Evolutionary conservation across 768 basidiomycete genomes (phyloP).

Genomic region (Fibroporia radiculosa): DNA sequence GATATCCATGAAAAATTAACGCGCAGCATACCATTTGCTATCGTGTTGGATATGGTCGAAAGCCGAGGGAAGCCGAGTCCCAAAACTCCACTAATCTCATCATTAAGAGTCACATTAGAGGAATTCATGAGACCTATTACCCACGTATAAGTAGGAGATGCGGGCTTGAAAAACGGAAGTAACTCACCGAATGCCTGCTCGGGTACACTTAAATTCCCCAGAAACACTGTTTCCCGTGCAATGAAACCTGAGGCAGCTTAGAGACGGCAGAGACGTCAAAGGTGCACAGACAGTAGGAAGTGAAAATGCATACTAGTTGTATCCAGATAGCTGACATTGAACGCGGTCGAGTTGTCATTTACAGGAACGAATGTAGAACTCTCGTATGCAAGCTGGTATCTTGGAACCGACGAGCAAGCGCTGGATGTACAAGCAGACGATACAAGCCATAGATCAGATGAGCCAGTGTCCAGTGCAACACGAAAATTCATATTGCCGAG

Average conservation of each 20-base stretch:
- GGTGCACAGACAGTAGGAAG: not conserved
- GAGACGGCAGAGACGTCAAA: not conserved
- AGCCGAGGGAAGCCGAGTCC: slow-evolving; percentile 73
- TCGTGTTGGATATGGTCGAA: slow-evolving; percentile 44
- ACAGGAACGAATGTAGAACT: slow-evolving; percentile 60
- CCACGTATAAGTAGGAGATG: not conserved
- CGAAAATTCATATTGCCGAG: slow-evolving; percentile 60
- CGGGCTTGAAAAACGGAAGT: not conserved
- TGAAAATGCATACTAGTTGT: slow-evolving; percentile 55
- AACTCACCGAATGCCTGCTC: slow-evolving; percentile 62
- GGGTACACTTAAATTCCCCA: slow-evolving; percentile 52
- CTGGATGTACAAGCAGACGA: slow-evolving; percentile 53
- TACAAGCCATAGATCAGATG: slow-evolving; percentile 63
- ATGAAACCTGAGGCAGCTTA: slow-evolving; percentile 64
- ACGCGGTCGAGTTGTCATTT: slow-evolving; percentile 52
- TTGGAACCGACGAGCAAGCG: slow-evolving; percentile 53
- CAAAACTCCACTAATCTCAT: slow-evolving; percentile 62
- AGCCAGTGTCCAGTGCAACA: slow-evolving; percentile 67
- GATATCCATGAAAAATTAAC: not conserved
- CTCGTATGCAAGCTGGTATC: slow-evolving; percentile 58
- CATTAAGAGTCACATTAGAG: slow-evolving; percentile 54
- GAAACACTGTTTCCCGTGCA: slow-evolving; percentile 51
- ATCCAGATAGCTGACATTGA: slow-evolving; percentile 59
- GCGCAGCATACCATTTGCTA: slow-evolving; percentile 39
- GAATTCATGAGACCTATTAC: slow-evolving; percentile 50